A percentile compares a stretch with the other conserved stretches of the same genome.
These are phyloP conservation scores for Starmerella bombi DNA, from an alignment of 805 yeast species.

Conservation along the genomic window DNA sequence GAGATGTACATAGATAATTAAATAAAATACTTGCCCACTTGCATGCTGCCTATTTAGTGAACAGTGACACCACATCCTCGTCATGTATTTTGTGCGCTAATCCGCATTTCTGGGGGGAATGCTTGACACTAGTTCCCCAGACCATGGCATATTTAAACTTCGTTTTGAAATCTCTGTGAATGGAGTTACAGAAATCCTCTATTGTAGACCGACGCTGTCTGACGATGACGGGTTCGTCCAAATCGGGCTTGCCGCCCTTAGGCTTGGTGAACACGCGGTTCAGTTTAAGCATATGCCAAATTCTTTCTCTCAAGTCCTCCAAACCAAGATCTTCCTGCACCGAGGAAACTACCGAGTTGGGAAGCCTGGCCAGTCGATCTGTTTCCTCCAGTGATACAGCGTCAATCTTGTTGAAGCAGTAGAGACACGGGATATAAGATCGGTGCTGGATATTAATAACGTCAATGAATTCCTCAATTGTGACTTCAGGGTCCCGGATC, in stretches of 20 bases:
- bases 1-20: background rate
- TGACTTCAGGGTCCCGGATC: slow-evolving; percentile 73
- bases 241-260: slow-evolving; percentile 70
- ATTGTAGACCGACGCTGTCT: slow-evolving; percentile 59
- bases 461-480: slow-evolving; percentile 89
- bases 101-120: slow-evolving; percentile 95
- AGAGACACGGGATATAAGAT: slow-evolving; percentile 78
- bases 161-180: slow-evolving; percentile 83
- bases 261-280: slow-evolving; percentile 72
- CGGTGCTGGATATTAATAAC: slow-evolving; percentile 77
- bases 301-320: slow-evolving; percentile 77
- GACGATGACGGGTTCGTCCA: slow-evolving; percentile 83
- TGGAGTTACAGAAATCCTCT: slow-evolving; percentile 78
- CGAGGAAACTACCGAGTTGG: slow-evolving; percentile 86
- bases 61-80: slow-evolving; percentile 87
- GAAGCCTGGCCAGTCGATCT: slow-evolving; percentile 81
- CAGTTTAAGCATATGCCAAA: slow-evolving; percentile 77
- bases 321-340: slow-evolving; percentile 81
- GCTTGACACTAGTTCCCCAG: slow-evolving; percentile 93
- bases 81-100: slow-evolving; percentile 69
- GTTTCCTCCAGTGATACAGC: slow-evolving; percentile 91
- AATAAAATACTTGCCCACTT: background rate
- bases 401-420: slow-evolving; percentile 89
- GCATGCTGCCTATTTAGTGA: slow-evolving; percentile 47
- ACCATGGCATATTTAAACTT: slow-evolving; percentile 89